A percentile compares a stretch with the other conserved stretches of the same genome.
phyloP scores from a whole-genome alignment of 1,139 yeast genomes.

The Pneumocystis jirovecii region DNA sequence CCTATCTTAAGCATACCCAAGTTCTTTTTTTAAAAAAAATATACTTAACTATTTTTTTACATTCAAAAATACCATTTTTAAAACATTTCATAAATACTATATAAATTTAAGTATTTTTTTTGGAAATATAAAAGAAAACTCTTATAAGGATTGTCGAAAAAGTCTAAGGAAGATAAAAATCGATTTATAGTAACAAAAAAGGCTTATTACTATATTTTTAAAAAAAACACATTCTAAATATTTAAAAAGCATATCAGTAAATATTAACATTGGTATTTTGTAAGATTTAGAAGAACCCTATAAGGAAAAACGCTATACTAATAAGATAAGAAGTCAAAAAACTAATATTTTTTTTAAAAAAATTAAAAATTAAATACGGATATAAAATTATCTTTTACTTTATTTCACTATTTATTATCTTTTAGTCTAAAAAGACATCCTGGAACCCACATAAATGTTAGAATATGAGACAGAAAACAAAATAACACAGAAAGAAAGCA shows the following conservation, averaged over 20 bases:
- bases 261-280: neutral
- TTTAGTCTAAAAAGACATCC: neutral
- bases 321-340: neutral
- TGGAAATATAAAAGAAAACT: neutral
- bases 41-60: neutral
- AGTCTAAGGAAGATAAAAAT: too few species aligned
- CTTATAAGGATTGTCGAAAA: too few species aligned
- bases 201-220: too few species aligned
- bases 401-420: neutral
- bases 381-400: neutral
- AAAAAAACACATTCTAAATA: too few species aligned
- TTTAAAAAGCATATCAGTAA: neutral
- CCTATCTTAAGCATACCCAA: too few species aligned
- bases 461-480: neutral
- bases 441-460: neutral
- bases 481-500: neutral
- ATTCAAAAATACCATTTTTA: neutral
- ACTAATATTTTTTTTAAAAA: neutral
- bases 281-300: neutral
- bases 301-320: neutral
- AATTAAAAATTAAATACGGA: neutral
- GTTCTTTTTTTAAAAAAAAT: too few species aligned
- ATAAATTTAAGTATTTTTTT: too few species aligned
- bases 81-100: neutral
- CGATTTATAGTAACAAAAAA: too few species aligned